A percentile compares a stretch with the other conserved stretches of the same genome.
Evolutionary conservation across 1,139 yeast species (phyloP).

Genomic region (Candida tropicalis): DNA sequence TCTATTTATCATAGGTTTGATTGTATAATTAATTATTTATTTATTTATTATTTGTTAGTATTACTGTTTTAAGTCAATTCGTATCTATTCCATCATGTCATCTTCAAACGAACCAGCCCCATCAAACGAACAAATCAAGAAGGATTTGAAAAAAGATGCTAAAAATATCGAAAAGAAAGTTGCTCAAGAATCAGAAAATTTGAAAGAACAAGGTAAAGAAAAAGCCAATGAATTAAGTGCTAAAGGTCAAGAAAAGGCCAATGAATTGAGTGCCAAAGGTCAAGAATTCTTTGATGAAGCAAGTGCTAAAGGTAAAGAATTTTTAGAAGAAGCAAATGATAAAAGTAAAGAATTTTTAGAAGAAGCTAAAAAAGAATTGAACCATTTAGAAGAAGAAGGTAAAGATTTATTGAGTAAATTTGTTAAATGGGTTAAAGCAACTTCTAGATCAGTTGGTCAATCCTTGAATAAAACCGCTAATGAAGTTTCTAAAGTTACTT

Average conservation of each 20-base stretch:
- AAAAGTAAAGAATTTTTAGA: slow-evolving; percentile 16
- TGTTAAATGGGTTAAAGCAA: slow-evolving; percentile 10
- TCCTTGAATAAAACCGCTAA: slow-evolving; percentile 16
- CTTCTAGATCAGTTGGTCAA: slow-evolving; percentile 11
- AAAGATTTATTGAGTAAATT: slow-evolving; percentile 24
- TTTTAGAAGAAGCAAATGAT: slow-evolving; percentile 17
- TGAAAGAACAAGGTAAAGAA: slow-evolving; percentile 22
- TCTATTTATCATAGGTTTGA: too few relatives aligned
- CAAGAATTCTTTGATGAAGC: slow-evolving; percentile 10
- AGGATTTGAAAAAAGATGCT: slow-evolving; percentile 30
- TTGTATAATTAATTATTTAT: too few relatives aligned
- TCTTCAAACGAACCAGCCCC: slow-evolving; percentile 20
- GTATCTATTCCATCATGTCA: slow-evolving; percentile 3
- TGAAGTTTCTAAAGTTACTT: slow-evolving; percentile 14
- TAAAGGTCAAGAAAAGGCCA: slow-evolving; percentile 17
- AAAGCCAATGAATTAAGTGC: slow-evolving; percentile 1
- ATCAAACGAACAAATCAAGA: slow-evolving; percentile 24
- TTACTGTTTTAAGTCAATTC: too few relatives aligned
- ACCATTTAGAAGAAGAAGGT: slow-evolving; percentile 30
- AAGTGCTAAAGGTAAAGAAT: slow-evolving; percentile 17
- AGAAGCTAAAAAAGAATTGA: slow-evolving; percentile 25
- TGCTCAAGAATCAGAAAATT: slow-evolving; percentile 19
- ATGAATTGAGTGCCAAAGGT: slow-evolving; percentile 10
- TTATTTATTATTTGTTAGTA: neutral
- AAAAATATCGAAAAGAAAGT: slow-evolving; percentile 23